Evolutionary conservation across 345 rosid genomes (phyloP).

Genomic region (Salix arbutifolia): DNA sequence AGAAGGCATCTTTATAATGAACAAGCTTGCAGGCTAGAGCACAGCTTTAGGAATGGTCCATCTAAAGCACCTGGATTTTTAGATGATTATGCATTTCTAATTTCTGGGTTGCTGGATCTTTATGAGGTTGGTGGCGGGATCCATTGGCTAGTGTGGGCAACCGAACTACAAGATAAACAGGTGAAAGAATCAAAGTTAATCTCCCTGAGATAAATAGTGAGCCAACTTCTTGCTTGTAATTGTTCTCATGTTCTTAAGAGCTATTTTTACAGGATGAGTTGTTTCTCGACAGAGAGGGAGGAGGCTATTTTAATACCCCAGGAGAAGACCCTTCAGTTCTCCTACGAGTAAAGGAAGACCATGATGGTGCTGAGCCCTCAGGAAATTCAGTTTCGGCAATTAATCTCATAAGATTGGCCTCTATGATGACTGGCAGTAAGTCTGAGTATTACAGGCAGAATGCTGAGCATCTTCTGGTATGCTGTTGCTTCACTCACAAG

Average conservation of each 20-base stretch:
- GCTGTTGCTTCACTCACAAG: not conserved
- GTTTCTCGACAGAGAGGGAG: slow-evolving; percentile 87
- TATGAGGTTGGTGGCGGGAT: slow-evolving; percentile 67
- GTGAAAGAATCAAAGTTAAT: slow-evolving; percentile 25
- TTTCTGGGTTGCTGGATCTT: slow-evolving; percentile 76
- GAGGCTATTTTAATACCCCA: slow-evolving; percentile 79
- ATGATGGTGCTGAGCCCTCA: slow-evolving; percentile 97
- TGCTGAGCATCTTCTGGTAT: slow-evolving; percentile 77
- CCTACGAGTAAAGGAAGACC: slow-evolving; percentile 91
- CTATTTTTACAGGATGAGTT: slow-evolving; percentile 59
- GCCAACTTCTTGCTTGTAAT: not conserved
- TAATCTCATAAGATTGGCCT: slow-evolving; percentile 76
- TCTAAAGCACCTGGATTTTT: slow-evolving; percentile 90
- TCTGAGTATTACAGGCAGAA: slow-evolving; percentile 53
- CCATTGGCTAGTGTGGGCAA: slow-evolving; percentile 76
- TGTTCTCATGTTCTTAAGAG: not conserved
- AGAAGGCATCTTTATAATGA: slow-evolving; percentile 60
- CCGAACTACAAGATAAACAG: slow-evolving; percentile 74
- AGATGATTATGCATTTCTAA: slow-evolving; percentile 91
- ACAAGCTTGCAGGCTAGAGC: slow-evolving; percentile 59
- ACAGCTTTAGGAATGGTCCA: slow-evolving; percentile 81
- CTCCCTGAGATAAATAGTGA: not conserved
- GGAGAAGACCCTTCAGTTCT: slow-evolving; percentile 92
- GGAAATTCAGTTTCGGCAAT: slow-evolving; percentile 88
- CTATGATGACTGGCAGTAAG: slow-evolving; percentile 52